A percentile compares a stretch with the other conserved stretches of the same genome.
Conservation (phyloP, 1,284 basidiomycete species). For the Amylostereum areolatum region DNA sequence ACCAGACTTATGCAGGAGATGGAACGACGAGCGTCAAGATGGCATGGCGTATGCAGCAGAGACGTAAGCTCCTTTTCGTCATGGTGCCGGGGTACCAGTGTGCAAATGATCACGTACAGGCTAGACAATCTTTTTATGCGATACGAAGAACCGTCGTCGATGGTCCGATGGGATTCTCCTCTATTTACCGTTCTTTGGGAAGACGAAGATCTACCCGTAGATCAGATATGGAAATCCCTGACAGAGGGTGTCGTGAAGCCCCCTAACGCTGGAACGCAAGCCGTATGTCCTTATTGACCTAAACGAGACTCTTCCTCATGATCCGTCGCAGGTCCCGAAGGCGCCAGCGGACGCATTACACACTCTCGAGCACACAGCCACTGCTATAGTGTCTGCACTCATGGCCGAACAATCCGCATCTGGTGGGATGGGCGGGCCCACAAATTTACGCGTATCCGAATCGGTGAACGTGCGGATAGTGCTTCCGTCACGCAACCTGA, state of each 20-base stretch:
- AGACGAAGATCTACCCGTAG: slow-evolving; percentile 63
- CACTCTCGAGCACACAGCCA: slow-evolving; percentile 68
- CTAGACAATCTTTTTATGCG: slow-evolving; percentile 86
- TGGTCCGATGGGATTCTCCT: slow-evolving; percentile 97
- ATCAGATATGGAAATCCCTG: slow-evolving; percentile 78
- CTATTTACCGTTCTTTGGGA: slow-evolving; percentile 81
- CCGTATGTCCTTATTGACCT: slow-evolving; percentile 43
- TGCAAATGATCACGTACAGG: slow-evolving; percentile 34
- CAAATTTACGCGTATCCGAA: slow-evolving; percentile 44
- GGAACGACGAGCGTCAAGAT: slow-evolving; percentile 60
- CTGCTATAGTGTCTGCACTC: slow-evolving; percentile 62
- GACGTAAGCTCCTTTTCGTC: slow-evolving; percentile 51
- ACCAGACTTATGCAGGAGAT: slow-evolving; percentile 70
- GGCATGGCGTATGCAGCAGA: slow-evolving; percentile 55
- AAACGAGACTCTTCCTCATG: slow-evolving; percentile 4
- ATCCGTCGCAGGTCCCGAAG: slow-evolving; percentile 51
- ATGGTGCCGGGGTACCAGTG: background rate
- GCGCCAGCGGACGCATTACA: slow-evolving; percentile 81
- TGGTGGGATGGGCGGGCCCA: slow-evolving; percentile 43
- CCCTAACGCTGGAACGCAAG: slow-evolving; percentile 81
- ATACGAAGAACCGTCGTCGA: slow-evolving; percentile 94
- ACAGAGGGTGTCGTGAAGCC: slow-evolving; percentile 79
- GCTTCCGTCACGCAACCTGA: slow-evolving; percentile 65
- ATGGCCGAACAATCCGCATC: slow-evolving; percentile 49
- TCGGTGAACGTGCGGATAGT: slow-evolving; percentile 35